A percentile compares a stretch with the other conserved stretches of the same genome.
phyloP scores from a whole-genome alignment of 2,329 filamentous ascomycete genomes.

The Coniella vitis region DNA sequence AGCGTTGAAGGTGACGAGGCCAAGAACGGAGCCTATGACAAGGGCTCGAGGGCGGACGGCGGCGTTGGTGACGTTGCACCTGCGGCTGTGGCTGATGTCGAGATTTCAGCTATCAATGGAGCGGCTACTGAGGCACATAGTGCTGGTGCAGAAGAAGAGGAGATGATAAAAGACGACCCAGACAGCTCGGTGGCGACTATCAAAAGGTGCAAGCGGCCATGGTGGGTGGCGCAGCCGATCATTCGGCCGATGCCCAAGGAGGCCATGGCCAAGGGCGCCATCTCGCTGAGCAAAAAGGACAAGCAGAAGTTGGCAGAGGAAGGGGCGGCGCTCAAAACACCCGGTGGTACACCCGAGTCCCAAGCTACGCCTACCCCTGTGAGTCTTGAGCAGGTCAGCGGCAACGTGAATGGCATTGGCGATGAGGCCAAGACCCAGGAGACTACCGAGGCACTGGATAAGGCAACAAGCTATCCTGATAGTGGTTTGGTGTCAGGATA shows the following conservation, averaged over 20 bases:
- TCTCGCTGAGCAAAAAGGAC: slow-evolving; percentile 67
- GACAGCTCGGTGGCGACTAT: slow-evolving; percentile 63
- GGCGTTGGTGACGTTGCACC: background rate
- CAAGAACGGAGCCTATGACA: slow-evolving; percentile 22
- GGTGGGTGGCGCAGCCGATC: slow-evolving; percentile 86
- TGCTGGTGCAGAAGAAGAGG: slow-evolving; percentile 21
- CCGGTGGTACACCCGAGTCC: background rate
- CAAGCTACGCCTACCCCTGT: background rate
- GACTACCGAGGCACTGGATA: slow-evolving; percentile 7
- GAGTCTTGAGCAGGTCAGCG: too few relatives aligned
- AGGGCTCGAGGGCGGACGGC: slow-evolving; percentile 8
- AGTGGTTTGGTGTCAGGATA: slow-evolving; percentile 12
- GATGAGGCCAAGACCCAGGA: background rate
- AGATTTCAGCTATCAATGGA: too few relatives aligned
- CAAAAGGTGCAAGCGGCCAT: slow-evolving; percentile 69
- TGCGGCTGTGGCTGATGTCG: slow-evolving; percentile 21
- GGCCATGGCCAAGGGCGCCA: slow-evolving; percentile 73
- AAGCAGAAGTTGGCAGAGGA: slow-evolving; percentile 36
- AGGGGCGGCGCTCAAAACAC: slow-evolving; percentile 18
- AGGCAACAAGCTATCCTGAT: slow-evolving; percentile 8
- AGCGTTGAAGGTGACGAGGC: slow-evolving; percentile 31
- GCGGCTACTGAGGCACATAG: slow-evolving; percentile 16
- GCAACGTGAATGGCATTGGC: background rate
- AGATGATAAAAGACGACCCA: slow-evolving; percentile 33
- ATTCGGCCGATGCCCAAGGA: slow-evolving; percentile 81